phyloP scores from a whole-genome alignment of 345 rosid species.

The Sisymbrium irio region DNA sequence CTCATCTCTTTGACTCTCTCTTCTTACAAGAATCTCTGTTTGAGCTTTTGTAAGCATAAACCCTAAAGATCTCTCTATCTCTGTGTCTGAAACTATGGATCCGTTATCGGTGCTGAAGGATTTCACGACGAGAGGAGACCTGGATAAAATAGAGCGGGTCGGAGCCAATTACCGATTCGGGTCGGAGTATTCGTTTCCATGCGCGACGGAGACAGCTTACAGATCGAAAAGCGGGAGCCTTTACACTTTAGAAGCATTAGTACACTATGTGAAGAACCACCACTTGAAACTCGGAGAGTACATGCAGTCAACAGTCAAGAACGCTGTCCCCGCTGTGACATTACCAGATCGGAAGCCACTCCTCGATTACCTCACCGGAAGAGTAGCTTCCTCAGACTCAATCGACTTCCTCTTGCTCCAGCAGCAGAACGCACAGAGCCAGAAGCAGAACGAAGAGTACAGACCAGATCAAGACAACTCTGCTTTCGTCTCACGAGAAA shows the following conservation, averaged over 20 bases:
- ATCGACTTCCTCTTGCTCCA: conserved; percentile 64
- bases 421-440: conserved; percentile 34
- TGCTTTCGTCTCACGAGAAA: conserved; percentile 22
- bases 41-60: conserved; percentile 9
- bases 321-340: conserved; percentile 64
- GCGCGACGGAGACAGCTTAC: conserved; percentile 67
- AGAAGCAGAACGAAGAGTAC: conserved; percentile 39
- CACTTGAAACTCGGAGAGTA: conserved; percentile 74
- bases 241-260: conserved; percentile 76
- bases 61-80: conserved; percentile 26
- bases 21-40: conserved; percentile 12
- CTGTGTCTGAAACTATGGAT: conserved; percentile 43
- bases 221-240: conserved; percentile 80
- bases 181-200: conserved; percentile 59
- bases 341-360: conserved; percentile 83
- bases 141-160: conserved; percentile 53
- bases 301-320: conserved; percentile 59
- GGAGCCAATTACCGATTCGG: conserved; percentile 63
- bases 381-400: conserved; percentile 59
- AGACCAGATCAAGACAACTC: conserved; percentile 43
- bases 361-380: conserved; percentile 79
- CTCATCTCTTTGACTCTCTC: not conserved
- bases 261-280: conserved; percentile 62
- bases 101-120: conserved; percentile 78
- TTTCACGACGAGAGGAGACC: conserved; percentile 60